These are phyloP conservation scores for Condylostoma magnum DNA, from an alignment of 169 alveolate genomes.

Conservation along the genomic window DNA sequence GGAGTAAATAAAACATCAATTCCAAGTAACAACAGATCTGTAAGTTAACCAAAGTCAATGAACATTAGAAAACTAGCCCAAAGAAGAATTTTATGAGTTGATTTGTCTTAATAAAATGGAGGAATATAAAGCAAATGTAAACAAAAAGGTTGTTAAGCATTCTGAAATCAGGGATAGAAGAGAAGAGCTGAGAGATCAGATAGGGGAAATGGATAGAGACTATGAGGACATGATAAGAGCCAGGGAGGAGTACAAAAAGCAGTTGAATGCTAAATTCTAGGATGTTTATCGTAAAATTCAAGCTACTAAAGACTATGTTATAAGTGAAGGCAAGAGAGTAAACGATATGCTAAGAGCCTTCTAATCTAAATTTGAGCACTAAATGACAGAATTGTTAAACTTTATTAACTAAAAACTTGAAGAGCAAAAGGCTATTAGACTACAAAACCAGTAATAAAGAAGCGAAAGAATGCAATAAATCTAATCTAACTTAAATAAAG, in stretches of 20 bases:
- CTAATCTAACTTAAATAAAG: conserved; percentile 53
- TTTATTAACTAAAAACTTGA: conserved; percentile 51
- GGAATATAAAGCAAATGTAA: conserved; percentile 5
- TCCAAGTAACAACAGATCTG: too few species aligned
- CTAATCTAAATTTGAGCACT: conserved; percentile 68
- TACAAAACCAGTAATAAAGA: conserved; percentile 38
- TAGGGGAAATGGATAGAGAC: conserved; percentile 74
- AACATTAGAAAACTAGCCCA: too few species aligned
- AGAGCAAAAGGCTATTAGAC: conserved; percentile 42
- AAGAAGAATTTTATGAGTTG: too few species aligned
- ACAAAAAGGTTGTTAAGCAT: background rate
- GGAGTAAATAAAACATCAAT: too few species aligned
- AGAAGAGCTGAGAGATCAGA: conserved; percentile 48
- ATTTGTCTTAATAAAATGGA: too few species aligned
- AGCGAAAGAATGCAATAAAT: conserved; percentile 36
- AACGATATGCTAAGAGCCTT: conserved; percentile 76
- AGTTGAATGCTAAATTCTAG: conserved; percentile 81
- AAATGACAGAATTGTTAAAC: conserved; percentile 37
- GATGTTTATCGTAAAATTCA: conserved; percentile 72
- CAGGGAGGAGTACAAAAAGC: conserved; percentile 75
- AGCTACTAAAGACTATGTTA: conserved; percentile 70
- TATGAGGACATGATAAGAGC: conserved; percentile 78
- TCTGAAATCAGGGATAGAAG: conserved; percentile 22
- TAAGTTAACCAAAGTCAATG: too few species aligned
- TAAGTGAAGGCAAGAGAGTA: conserved; percentile 77